A percentile compares a stretch with the other conserved stretches of the same genome.
phyloP scores from a whole-genome alignment of 2,329 filamentous ascomycete species.

The Claviceps paspali region DNA sequence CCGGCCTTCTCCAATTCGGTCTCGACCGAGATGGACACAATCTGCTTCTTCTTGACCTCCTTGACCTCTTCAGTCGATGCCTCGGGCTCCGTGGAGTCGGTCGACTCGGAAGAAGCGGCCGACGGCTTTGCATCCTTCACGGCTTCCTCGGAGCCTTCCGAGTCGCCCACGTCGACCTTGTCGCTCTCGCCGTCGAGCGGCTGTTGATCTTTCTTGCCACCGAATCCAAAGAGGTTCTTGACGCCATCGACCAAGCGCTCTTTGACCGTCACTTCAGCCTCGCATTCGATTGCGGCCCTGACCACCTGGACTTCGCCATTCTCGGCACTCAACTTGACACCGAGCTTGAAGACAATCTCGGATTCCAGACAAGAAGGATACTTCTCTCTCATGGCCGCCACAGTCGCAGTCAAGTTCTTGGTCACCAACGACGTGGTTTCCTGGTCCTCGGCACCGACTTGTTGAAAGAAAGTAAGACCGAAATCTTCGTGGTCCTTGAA shows the following conservation, averaged over 20 bases:
- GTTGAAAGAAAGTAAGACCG: constrained; percentile 63
- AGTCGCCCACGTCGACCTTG: constrained; percentile 21
- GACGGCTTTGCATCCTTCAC: constrained; percentile 23
- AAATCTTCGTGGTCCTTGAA: constrained; percentile 77
- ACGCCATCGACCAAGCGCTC: constrained; percentile 81
- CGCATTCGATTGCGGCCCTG: constrained; percentile 69
- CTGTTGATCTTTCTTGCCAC: constrained; percentile 70
- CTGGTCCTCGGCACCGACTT: constrained; percentile 41
- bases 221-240: constrained; percentile 92
- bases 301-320: constrained; percentile 69
- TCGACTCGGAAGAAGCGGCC: constrained; percentile 4
- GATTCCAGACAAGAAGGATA: constrained; percentile 56
- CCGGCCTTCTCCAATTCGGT: constrained; percentile 35
- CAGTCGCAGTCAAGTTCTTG: constrained; percentile 71
- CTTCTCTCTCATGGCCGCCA: constrained; percentile 63
- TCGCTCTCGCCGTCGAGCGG: constrained; percentile 50
- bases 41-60: constrained; percentile 43
- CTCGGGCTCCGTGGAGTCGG: constrained; percentile 24
- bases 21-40: constrained; percentile 38
- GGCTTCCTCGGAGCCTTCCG: constrained; percentile 20
- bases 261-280: constrained; percentile 57
- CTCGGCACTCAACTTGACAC: constrained; percentile 53
- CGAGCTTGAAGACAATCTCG: constrained; percentile 69
- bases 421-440: constrained; percentile 55
- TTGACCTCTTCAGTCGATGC: constrained; percentile 31